Conservation (phyloP, 441 rosid genomes). For the Eutrema salsugineum region DNA sequence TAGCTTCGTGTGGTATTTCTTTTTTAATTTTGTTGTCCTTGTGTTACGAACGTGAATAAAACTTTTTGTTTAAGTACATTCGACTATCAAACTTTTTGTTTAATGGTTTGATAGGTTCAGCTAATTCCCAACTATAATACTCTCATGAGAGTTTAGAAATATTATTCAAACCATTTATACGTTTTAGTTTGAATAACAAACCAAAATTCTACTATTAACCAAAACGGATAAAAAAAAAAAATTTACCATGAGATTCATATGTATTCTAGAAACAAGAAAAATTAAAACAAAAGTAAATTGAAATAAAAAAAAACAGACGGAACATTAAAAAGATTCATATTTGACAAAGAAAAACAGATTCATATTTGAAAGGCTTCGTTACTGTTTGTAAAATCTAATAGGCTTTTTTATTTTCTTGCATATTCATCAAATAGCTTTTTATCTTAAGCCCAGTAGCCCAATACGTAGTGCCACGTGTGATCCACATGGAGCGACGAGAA, state of each 20-base stretch:
- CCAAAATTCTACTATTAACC: background rate
- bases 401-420: background rate
- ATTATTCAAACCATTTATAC: background rate
- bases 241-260: background rate
- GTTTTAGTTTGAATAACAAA: background rate
- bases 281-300: too few relatives aligned
- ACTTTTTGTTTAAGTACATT: too few relatives aligned
- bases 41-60: background rate
- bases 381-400: background rate
- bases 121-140: background rate
- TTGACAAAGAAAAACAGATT: too few relatives aligned
- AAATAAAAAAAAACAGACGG: too few relatives aligned
- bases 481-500: conserved; percentile 4
- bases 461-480: background rate
- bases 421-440: background rate
- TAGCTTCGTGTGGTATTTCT: background rate
- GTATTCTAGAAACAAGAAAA: too few relatives aligned
- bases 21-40: too few relatives aligned
- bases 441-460: conserved; percentile 14
- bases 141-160: background rate
- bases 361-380: too few relatives aligned
- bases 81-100: background rate
- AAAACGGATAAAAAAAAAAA: background rate
- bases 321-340: too few relatives aligned
- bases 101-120: background rate